Percentiles rank a stretch among this genome's conserved stretches.
phyloP scores from a whole-genome alignment of 345 rosid genomes.

The Corchorus olitorius region DNA sequence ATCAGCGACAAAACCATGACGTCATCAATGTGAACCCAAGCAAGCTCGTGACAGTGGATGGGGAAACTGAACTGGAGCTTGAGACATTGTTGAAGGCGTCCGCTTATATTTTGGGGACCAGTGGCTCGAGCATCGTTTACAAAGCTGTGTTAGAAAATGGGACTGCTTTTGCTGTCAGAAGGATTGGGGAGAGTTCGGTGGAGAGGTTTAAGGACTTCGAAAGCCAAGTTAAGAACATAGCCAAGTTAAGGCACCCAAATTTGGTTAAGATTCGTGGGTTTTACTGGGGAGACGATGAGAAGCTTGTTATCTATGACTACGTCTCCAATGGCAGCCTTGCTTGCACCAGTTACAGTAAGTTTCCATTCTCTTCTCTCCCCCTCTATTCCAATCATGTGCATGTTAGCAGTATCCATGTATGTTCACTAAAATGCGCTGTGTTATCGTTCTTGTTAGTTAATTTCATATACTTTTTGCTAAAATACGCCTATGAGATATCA shows the following conservation, averaged over 20 bases:
- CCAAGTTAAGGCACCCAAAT: conserved; percentile 76
- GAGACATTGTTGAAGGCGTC: conserved; percentile 82
- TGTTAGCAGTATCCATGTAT: not conserved
- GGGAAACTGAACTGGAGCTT: conserved; percentile 67
- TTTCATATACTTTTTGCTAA: not conserved
- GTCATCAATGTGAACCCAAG: conserved; percentile 36
- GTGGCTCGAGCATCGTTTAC: conserved; percentile 70
- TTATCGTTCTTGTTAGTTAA: not conserved
- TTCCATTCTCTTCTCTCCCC: not conserved
- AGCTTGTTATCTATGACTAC: conserved; percentile 79
- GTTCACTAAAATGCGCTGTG: conserved; percentile 20
- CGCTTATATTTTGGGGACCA: conserved; percentile 74
- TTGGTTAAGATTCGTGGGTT: conserved; percentile 74
- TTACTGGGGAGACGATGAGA: conserved; percentile 84
- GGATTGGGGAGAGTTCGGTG: conserved; percentile 72
- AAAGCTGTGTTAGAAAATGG: conserved; percentile 82
- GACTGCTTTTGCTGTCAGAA: conserved; percentile 70
- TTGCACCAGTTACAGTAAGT: conserved; percentile 55
- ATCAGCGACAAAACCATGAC: conserved; percentile 13
- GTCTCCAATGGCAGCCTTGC: conserved; percentile 79
- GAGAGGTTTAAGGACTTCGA: conserved; percentile 71
- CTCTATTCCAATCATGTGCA: not conserved
- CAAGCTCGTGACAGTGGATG: conserved; percentile 60
- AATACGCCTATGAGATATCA: not conserved
- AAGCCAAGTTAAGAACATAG: conserved; percentile 57